Base-by-base conservation (phyloP, 768 basidiomycete species). In the Kwoniella heveanensis region DNA sequence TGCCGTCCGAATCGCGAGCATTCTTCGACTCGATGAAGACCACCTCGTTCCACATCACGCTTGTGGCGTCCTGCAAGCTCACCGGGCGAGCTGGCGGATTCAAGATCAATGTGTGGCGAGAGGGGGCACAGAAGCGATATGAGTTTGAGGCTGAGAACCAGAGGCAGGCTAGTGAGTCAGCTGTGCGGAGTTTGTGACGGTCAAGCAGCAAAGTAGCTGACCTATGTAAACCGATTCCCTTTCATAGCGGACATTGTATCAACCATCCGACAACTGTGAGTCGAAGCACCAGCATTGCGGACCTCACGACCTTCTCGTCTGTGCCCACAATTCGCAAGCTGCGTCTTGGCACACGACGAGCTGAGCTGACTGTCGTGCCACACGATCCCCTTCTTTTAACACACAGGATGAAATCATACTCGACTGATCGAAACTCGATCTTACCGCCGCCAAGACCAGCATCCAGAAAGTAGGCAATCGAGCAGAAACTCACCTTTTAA, bases 101-200 rank as follows among this genome's bases (percentile, higher is more conserved):
- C 85, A 95, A 94, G 83, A 84, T 98, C 21, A 86, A 95, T 30
- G 85, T 98, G 13, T 88, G 86, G 74, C 64, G 79, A 83, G 90
- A 66, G 85, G 69, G 69, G 0, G 84, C 86, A 46, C 89, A 88
- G 69, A 99, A 98, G 83, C 84, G 92, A 39, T 98, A 97, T 77
- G 95, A 98, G 72, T 97, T 96, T 76, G 96, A 99, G 81, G 95
- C 93, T 0, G 94, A 95, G 79, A 92, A 82, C 68, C 84, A 89
- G 1, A 88, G 87, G 78, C 76, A 87, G 60, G 92, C 94, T 51
- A 85, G 90, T 90, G 74, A 71, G 89, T 82, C 12, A 8, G 32
- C n/a, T 22, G n/a, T n/a, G n/a, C n/a, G n/a, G n/a, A n/a, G n/a
- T n/a, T n/a, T n/a, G n/a, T n/a, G n/a, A n/a, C n/a, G n/a, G n/a